phyloP scores from a whole-genome alignment of 768 basidiomycete species.

The Epithele typhae region DNA sequence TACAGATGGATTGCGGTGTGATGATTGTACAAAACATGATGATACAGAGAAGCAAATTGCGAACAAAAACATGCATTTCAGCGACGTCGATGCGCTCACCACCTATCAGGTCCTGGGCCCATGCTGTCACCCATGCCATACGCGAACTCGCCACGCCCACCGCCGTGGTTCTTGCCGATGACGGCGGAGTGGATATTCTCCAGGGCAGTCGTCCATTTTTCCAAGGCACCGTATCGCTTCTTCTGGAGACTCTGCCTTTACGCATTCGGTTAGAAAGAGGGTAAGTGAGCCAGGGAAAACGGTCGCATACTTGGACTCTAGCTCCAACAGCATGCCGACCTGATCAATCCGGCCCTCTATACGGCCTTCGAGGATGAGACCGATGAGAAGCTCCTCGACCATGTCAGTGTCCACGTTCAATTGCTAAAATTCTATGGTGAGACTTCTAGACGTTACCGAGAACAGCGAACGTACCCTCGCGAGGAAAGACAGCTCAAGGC shows the following conservation, averaged over 20 bases:
- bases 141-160: constrained; percentile 17
- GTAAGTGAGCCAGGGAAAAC: not conserved
- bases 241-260: constrained; percentile 89
- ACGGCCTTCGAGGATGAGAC: constrained; percentile 93
- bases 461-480: constrained; percentile 58
- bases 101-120: constrained; percentile 2
- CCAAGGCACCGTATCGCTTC: constrained; percentile 76
- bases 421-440: constrained; percentile 56
- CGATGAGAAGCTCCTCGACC: constrained; percentile 91
- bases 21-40: not conserved
- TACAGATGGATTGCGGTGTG: not conserved
- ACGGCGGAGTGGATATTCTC: constrained; percentile 74
- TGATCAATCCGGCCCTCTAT: constrained; percentile 97
- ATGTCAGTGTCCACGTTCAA: constrained; percentile 89
- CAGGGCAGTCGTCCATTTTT: constrained; percentile 80
- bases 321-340: constrained; percentile 86
- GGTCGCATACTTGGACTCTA: constrained; percentile 73
- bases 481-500: constrained; percentile 89
- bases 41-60: constrained; percentile 5
- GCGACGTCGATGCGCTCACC: constrained; percentile 3
- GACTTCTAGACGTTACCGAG: not conserved
- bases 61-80: constrained; percentile 8
- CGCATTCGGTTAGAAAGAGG: no score
- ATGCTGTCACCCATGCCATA: constrained; percentile 12
- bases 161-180: constrained; percentile 60